Percentiles rank a stretch among this genome's conserved stretches.
These are phyloP conservation scores for Ustilago trichophora DNA, from an alignment of 1,284 basidiomycete species.

Conservation along the genomic window DNA sequence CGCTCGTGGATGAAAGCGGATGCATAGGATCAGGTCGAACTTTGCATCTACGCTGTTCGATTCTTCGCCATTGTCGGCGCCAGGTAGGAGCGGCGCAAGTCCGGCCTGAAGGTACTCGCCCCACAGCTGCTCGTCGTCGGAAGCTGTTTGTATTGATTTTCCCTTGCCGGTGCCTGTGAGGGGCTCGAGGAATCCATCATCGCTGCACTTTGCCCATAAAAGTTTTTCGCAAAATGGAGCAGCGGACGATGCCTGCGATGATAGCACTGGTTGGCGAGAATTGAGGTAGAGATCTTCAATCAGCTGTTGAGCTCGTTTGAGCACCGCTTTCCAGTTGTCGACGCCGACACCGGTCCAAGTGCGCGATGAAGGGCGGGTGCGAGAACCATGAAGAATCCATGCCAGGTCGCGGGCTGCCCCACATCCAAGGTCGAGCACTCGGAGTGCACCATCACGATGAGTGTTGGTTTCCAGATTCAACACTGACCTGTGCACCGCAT, in stretches of 20 bases:
- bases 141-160: slow-evolving; percentile 6
- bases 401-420: slow-evolving; percentile 36
- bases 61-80: neutral
- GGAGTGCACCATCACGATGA: neutral
- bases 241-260: too few species aligned
- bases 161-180: slow-evolving; percentile 34
- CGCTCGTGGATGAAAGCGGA: slow-evolving; percentile 38
- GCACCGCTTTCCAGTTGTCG: slow-evolving; percentile 46
- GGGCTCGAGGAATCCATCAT: slow-evolving; percentile 21
- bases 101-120: slow-evolving; percentile 3
- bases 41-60: neutral
- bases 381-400: slow-evolving; percentile 42
- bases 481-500: slow-evolving; percentile 22
- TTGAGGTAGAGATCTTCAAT: slow-evolving; percentile 30
- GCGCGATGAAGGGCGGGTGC: neutral
- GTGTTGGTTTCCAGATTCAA: neutral
- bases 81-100: slow-evolving; percentile 5
- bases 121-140: slow-evolving; percentile 2
- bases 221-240: slow-evolving; percentile 17
- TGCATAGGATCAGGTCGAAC: slow-evolving; percentile 33
- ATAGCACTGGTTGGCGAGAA: too few species aligned
- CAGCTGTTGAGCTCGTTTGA: slow-evolving; percentile 22
- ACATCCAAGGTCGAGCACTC: slow-evolving; percentile 38
- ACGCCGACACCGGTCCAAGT: slow-evolving; percentile 33
- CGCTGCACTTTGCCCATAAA: slow-evolving; percentile 39